These are phyloP conservation scores for Fusarium sp. DNA, from an alignment of 2,329 filamentous ascomycete genomes.

Conservation along the genomic window DNA sequence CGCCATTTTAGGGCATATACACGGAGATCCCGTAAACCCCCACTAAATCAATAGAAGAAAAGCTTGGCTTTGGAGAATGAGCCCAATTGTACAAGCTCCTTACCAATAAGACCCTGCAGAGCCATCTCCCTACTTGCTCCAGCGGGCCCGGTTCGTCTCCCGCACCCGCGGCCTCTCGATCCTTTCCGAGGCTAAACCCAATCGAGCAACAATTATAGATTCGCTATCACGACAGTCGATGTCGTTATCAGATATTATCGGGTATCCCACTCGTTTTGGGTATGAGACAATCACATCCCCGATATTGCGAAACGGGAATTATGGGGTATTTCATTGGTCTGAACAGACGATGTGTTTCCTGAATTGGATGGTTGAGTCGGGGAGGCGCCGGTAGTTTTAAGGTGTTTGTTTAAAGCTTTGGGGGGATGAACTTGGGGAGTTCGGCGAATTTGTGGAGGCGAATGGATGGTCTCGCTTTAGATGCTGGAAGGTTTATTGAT, in stretches of 20 bases:
- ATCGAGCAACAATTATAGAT: background rate
- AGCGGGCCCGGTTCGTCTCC: background rate
- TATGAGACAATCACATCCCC: constrained; percentile 26
- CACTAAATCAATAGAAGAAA: background rate
- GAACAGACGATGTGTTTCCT: background rate
- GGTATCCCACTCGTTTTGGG: background rate
- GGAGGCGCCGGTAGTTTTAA: background rate
- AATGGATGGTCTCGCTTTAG: background rate
- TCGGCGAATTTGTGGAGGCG: background rate
- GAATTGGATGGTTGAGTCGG: background rate
- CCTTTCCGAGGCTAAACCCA: background rate
- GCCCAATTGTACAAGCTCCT: accelerated
- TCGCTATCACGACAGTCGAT: constrained; percentile 22
- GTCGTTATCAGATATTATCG: constrained; percentile 23
- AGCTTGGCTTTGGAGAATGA: background rate
- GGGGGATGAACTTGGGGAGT: accelerated
- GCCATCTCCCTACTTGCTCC: accelerated
- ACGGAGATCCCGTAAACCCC: background rate
- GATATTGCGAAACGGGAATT: constrained; percentile 13
- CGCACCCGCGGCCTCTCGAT: background rate
- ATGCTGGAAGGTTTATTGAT: accelerated
- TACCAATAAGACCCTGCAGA: background rate
- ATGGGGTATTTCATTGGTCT: background rate
- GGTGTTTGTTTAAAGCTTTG: too few species aligned
- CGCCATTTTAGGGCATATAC: background rate